A percentile compares a stretch with the other conserved stretches of the same genome.
Conservation (phyloP, 1,284 basidiomycete species). For the Cryptococcus sp. region DNA sequence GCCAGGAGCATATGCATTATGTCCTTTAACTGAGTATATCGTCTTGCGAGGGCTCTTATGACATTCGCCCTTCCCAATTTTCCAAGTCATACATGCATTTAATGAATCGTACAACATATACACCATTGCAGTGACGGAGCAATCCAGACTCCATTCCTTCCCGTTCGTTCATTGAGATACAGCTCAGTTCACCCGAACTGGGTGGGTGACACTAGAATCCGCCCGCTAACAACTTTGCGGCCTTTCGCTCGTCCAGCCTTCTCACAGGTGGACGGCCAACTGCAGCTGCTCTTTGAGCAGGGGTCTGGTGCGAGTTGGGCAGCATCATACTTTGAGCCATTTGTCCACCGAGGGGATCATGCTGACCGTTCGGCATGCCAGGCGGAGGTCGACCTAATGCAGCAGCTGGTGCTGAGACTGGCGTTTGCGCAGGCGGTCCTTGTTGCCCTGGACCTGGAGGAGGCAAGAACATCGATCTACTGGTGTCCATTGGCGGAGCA, state of each 20-base stretch:
- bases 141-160: too few species aligned
- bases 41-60: too few species aligned
- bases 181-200: too few species aligned
- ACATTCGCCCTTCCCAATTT: too few species aligned
- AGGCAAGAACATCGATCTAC: constrained; percentile 48
- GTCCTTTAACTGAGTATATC: too few species aligned
- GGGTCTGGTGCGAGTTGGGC: constrained; percentile 21
- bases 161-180: too few species aligned
- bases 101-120: too few species aligned
- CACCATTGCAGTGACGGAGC: too few species aligned
- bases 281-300: constrained; percentile 14
- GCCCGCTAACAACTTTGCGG: constrained; percentile 49
- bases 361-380: neutral
- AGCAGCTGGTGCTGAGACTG: neutral
- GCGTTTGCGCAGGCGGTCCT: neutral
- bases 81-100: too few species aligned
- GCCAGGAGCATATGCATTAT: too few species aligned
- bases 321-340: constrained; percentile 50
- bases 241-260: constrained; percentile 47
- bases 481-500: constrained; percentile 13
- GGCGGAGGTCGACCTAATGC: too few species aligned
- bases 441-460: neutral
- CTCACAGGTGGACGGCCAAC: constrained; percentile 23
- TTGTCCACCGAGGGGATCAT: constrained; percentile 27
- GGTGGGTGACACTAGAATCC: constrained; percentile 42